Evolutionary conservation across 1,284 basidiomycete genomes (phyloP).

Genomic region (Apiotrichum domesticum): DNA sequence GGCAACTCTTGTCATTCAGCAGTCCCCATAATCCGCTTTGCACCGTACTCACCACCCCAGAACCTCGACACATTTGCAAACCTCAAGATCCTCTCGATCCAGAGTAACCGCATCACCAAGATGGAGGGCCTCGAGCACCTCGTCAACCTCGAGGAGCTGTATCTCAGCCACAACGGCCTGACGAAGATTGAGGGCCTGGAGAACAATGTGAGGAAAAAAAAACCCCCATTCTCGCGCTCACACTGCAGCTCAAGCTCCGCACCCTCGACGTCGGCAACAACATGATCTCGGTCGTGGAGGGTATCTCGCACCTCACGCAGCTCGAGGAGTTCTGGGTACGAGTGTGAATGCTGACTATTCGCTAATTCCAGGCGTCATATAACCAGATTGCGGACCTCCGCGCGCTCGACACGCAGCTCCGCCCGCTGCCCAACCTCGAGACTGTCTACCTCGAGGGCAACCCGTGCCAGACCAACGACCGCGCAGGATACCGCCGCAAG

Average conservation of each 20-base stretch:
- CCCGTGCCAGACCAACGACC: slow-evolving; percentile 77
- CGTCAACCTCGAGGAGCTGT: slow-evolving; percentile 76
- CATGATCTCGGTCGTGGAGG: slow-evolving; percentile 70
- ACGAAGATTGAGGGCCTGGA: slow-evolving; percentile 78
- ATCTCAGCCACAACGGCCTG: slow-evolving; percentile 90
- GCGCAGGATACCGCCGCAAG: slow-evolving; percentile 77
- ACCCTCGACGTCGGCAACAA: slow-evolving; percentile 87
- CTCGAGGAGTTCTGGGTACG: slow-evolving; percentile 90
- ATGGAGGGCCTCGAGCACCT: slow-evolving; percentile 72
- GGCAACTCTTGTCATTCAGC: background rate
- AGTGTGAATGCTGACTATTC: slow-evolving; percentile 22
- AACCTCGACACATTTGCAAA: slow-evolving; percentile 60
- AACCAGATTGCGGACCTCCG: slow-evolving; percentile 71
- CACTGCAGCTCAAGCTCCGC: slow-evolving; percentile 61
- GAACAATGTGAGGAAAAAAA: slow-evolving; percentile 59
- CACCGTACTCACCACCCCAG: slow-evolving; percentile 44
- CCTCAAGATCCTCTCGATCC: slow-evolving; percentile 76
- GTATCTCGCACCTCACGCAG: slow-evolving; percentile 64
- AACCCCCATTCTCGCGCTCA: too few relatives aligned
- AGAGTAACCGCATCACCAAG: slow-evolving; percentile 88
- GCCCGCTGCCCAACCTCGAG: slow-evolving; percentile 60
- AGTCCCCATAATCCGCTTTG: background rate
- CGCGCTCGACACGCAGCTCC: slow-evolving; percentile 64
- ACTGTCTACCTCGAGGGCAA: slow-evolving; percentile 95
- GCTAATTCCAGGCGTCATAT: slow-evolving; percentile 63